A percentile compares a stretch with the other conserved stretches of the same genome.
phyloP scores from a whole-genome alignment of 805 yeast genomes.

The Lachancea kluyveri region DNA sequence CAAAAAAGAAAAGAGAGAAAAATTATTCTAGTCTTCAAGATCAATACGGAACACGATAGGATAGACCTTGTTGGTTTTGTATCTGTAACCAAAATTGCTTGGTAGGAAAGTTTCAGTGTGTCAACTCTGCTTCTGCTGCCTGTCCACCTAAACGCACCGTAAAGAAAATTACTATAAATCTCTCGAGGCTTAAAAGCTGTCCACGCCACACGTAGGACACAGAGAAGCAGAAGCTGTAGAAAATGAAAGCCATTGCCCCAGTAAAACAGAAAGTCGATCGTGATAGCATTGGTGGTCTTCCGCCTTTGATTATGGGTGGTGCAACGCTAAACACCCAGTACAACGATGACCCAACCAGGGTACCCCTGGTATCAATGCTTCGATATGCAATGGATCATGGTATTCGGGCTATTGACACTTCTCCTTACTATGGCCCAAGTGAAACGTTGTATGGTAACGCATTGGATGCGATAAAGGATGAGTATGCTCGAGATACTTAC shows the following conservation, averaged over 20 bases:
- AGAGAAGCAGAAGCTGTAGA: slow-evolving; percentile 41
- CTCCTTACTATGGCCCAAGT: slow-evolving; percentile 91
- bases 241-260: slow-evolving; percentile 41
- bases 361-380: slow-evolving; percentile 56
- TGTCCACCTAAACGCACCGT: too few relatives aligned
- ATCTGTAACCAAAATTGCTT: too few relatives aligned
- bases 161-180: too few relatives aligned
- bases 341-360: slow-evolving; percentile 54
- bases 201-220: slow-evolving; percentile 15
- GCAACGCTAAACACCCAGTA: slow-evolving; percentile 83
- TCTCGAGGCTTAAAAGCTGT: too few relatives aligned
- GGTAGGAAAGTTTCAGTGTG: too few relatives aligned
- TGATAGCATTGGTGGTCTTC: slow-evolving; percentile 36
- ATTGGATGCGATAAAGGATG: slow-evolving; percentile 33
- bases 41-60: too few relatives aligned
- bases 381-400: slow-evolving; percentile 59
- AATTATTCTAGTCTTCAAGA: too few relatives aligned
- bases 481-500: slow-evolving; percentile 52
- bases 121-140: too few relatives aligned
- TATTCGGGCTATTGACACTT: slow-evolving; percentile 75
- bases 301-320: slow-evolving; percentile 72
- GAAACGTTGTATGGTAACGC: slow-evolving; percentile 71
- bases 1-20: too few relatives aligned
- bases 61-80: too few relatives aligned
- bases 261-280: slow-evolving; percentile 35